Evolutionary conservation across 768 basidiomycete genomes (phyloP).

Genomic region (Phylloporus rhodoxanthus): DNA sequence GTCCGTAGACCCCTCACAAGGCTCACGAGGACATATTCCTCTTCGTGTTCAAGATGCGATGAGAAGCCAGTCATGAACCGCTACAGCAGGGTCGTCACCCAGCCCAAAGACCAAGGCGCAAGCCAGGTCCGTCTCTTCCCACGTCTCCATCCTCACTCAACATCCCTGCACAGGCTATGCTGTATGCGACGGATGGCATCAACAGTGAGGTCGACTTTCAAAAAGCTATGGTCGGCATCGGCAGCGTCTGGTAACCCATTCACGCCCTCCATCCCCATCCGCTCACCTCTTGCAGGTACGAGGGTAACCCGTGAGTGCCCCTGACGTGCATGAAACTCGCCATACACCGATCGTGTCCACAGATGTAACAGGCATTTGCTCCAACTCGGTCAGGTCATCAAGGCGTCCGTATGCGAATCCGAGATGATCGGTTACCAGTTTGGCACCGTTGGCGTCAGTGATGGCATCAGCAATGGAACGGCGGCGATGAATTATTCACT

Average conservation of each 20-base stretch:
- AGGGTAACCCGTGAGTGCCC: slow-evolving; percentile 88
- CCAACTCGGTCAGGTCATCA: slow-evolving; percentile 80
- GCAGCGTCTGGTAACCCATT: slow-evolving; percentile 80
- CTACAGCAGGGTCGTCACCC: slow-evolving; percentile 78
- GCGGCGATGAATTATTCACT: slow-evolving; percentile 92
- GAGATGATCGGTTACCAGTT: slow-evolving; percentile 93
- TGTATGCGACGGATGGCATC: slow-evolving; percentile 97
- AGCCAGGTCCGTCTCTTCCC: slow-evolving; percentile 57
- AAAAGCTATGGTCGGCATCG: slow-evolving; percentile 97
- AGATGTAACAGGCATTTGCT: slow-evolving; percentile 96
- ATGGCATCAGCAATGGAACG: slow-evolving; percentile 98
- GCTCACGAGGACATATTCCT: slow-evolving; percentile 34
- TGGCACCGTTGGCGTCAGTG: slow-evolving; percentile 95
- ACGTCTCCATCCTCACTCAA: not conserved
- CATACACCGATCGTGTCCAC: slow-evolving; percentile 4
- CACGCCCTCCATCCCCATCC: slow-evolving; percentile 6
- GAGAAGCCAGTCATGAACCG: slow-evolving; percentile 50
- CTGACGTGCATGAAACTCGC: not conserved
- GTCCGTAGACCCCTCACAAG: slow-evolving; percentile 8
- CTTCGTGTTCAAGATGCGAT: slow-evolving; percentile 34
- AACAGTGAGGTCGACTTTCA: slow-evolving; percentile 75
- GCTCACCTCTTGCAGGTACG: slow-evolving; percentile 63
- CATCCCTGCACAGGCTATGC: slow-evolving; percentile 68
- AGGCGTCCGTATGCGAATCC: slow-evolving; percentile 64
- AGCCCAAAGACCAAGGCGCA: slow-evolving; percentile 91